Evolutionary conservation across 2,329 filamentous ascomycete genomes (phyloP), one percentile per base, ranked within the genome.

Genomic region (Beauveria australis): DNA sequence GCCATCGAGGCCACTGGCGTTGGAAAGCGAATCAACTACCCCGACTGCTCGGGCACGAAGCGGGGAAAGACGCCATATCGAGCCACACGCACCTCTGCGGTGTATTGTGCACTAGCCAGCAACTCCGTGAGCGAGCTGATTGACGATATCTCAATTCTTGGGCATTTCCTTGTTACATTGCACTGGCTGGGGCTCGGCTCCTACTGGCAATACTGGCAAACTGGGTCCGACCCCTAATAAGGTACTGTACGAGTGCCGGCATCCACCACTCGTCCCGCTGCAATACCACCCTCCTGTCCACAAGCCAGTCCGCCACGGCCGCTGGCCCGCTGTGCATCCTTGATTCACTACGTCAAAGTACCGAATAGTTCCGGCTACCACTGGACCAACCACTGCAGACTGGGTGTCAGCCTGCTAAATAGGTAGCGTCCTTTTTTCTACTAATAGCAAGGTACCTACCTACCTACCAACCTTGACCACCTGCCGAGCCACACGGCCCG

Each of bases 1-100:
- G 16, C 48, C 58, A 51, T 55, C 58, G 49, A 55, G 48, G n/a
- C 51, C 41, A 24, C 33, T 16, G 5, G 14, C 33, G 22, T 24
- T 22, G 28, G n/a, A 14, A 22, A 46, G 30, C 43, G 41, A 60
- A 49, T 30, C 51, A 33, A 37, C 40, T 30, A 24, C 26, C 12
- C 33, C 33, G 18, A 43, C 26, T 33, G 18, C 18, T 22, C 51
- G 19, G 33, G 37, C 53, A 55, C 28, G 40, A 59, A 53, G 58
- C 47, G 41, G 49, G 49, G 41, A 37, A 51, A 41, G 41, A 47
- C 40, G 41, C 58, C 58, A 48, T 24, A 59, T 60, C 51, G 51
- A 47, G 58, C 58, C 51, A 60, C 49, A 28, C 58, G 41, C 48
- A 47, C 49, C 40, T 46, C 40, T 44, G 30, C 40, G 10, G 19